Base-by-base conservation (phyloP, 2,329 filamentous ascomycete genomes). In the Zymoseptoria tritici region DNA sequence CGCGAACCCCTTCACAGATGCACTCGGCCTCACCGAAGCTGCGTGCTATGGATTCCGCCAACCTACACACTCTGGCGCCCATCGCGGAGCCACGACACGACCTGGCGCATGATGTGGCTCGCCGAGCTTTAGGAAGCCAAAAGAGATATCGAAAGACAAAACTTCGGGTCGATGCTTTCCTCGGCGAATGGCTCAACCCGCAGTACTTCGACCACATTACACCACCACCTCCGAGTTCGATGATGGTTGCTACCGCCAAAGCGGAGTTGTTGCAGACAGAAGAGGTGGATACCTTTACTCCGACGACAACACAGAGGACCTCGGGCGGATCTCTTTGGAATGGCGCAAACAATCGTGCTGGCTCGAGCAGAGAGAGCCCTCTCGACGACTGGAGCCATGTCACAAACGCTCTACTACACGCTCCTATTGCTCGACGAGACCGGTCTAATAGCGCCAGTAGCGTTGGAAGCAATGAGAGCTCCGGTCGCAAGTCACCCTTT, bases 161-260 rank as follows among this genome's bases (percentile, higher is more conserved):
- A 9, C 76, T 99, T 54, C 88, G 94, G 0, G 82, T 99, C 5
- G 94, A 99, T 75, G 88, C 92, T 0, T 97, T 95, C 71, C 81
- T 99, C 0, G 93, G 94, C 54, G 94, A 99, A 79, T 99, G 94
- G 94, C 81, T 97, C 29, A 90, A 89, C 1, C 90, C 91, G 1
- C 88, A 92, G 70, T 99, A 99, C 74, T 99, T 93, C 70, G 91
- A 96, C 63, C 83, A 89, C 56, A 97, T 97, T 64, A 93, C 89
- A 0, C 90, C 91, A 2, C 94, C 94, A 9, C 94, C 94, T 0
- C 85, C 85, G 51, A 93, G 91, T 2, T 84, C 87, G 3, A 83
- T 94, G 76, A 95, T 99, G 90, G 80, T 97, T 2, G 89, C 89
- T 24, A 85, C 85, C 49, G 93, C 94, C 29, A 97, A 97, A 74